Evolutionary conservation across 169 alveolate species (phyloP).

Genomic region (Plasmodium fragile): DNA sequence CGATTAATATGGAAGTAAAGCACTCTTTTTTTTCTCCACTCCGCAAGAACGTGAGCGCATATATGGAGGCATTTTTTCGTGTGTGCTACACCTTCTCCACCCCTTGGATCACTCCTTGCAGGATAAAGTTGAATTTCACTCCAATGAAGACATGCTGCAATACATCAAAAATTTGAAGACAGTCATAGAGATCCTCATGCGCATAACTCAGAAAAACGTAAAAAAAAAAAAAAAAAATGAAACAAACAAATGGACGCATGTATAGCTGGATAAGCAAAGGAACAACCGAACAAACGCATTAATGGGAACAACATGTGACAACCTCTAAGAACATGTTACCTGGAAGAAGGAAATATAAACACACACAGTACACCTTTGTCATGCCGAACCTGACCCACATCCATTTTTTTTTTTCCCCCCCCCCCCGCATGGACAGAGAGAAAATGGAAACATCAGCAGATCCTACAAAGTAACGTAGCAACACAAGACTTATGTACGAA

Average conservation of each 20-base stretch:
- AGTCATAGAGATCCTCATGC: slow-evolving; percentile 45
- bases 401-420: neutral
- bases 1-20: slow-evolving; percentile 74
- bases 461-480: slow-evolving; percentile 53
- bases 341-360: neutral
- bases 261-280: neutral
- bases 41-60: neutral
- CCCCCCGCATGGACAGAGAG: slow-evolving; percentile 23
- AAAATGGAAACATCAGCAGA: slow-evolving; percentile 73
- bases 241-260: neutral
- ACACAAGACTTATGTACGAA: neutral
- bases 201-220: slow-evolving; percentile 75
- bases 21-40: too few relatives aligned
- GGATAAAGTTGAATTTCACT: slow-evolving; percentile 68
- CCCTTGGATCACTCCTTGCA: neutral
- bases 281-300: neutral
- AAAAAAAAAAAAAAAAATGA: neutral
- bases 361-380: neutral
- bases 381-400: neutral
- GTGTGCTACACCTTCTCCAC: neutral
- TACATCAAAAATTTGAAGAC: slow-evolving; percentile 53
- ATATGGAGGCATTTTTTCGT: neutral
- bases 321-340: neutral
- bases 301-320: neutral
- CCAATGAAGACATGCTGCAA: slow-evolving; percentile 70